Base-by-base conservation (phyloP, 495 filamentous ascomycete species). In the Penicillium odoratum region DNA sequence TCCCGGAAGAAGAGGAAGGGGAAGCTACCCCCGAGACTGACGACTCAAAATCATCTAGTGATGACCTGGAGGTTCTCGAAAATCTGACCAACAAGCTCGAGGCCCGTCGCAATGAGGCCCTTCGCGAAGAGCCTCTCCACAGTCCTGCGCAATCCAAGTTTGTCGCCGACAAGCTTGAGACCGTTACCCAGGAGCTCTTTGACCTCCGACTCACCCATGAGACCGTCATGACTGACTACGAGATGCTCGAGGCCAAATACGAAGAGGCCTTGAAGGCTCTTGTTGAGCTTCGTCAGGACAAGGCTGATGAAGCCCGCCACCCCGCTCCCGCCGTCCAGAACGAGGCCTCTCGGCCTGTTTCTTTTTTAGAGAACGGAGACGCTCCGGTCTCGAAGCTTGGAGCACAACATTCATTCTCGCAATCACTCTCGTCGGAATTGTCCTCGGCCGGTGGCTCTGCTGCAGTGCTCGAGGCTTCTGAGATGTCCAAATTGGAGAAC, bases 371-470 rank as follows among this genome's bases (percentile, higher is more conserved):
- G 61, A 88, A 91, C 70, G 81, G 73, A 86, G 85, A 79, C 83
- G 87, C 64, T 70, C 70, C 76, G 87, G 83, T 76, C 64, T 80
- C 81, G 69, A 93, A 85, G 71, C 81, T 84, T 80, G 88, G 85
- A 77, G 87, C 79, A 74, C 90, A 90, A 77, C 86, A 82, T 67
- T 90, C 89, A 81, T 92, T 88, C 78, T 91, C 91, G 84, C 92
- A 88, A 71, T 96, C 93, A 74, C 90, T 97, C 69, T 97, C 90
- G 59, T 93, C 92, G 85, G 93, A 97, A 74, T 86, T 96, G 73
- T 97, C 91, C 77, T 97, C 88, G 78, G 91, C 81, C 84, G 89
- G 88, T 85, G 91, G 88, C 69, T 92, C 90, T 69, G 86, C 84
- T 63, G 80, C 81, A 69, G 85, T 85, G 64, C 76, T 78, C 66